phyloP scores from a whole-genome alignment of 108 stramenopile genomes.

The Cylindrotheca fusiformis region DNA sequence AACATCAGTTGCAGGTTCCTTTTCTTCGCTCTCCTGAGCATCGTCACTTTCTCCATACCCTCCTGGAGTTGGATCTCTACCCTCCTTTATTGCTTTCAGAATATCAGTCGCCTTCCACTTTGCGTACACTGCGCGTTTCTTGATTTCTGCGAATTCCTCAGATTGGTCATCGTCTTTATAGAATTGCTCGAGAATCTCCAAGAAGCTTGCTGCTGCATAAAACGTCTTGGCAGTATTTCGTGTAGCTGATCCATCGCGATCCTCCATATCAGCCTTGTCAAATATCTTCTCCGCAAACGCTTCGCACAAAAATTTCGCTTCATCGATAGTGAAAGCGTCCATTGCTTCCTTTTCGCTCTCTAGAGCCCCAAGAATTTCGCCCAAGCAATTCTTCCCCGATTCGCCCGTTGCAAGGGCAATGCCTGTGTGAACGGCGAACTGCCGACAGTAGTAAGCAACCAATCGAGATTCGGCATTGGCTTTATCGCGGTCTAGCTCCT shows the following conservation, averaged over 20 bases:
- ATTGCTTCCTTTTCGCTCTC: constrained; percentile 76
- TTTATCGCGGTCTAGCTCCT: constrained; percentile 81
- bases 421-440: constrained; percentile 79
- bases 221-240: constrained; percentile 86
- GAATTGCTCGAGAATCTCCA: constrained; percentile 90
- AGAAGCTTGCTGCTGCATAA: constrained; percentile 89
- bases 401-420: constrained; percentile 48
- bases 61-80: constrained; percentile 72
- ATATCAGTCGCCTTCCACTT: constrained; percentile 96
- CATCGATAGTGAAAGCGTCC: constrained; percentile 62
- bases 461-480: constrained; percentile 72
- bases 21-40: constrained; percentile 21
- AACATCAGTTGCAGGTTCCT: neutral
- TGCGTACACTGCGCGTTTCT: constrained; percentile 65
- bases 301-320: constrained; percentile 69
- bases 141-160: constrained; percentile 50
- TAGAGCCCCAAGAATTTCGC: constrained; percentile 50
- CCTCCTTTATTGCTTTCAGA: constrained; percentile 91
- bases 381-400: constrained; percentile 53
- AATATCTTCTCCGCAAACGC: constrained; percentile 82
- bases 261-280: constrained; percentile 84
- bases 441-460: constrained; percentile 90
- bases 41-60: constrained; percentile 54
- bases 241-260: constrained; percentile 66
- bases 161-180: constrained; percentile 41